Evolutionary conservation across 768 basidiomycete genomes (phyloP), one percentile per base, ranked within the genome.

Genomic region (Lanmaoa rubissima): DNA sequence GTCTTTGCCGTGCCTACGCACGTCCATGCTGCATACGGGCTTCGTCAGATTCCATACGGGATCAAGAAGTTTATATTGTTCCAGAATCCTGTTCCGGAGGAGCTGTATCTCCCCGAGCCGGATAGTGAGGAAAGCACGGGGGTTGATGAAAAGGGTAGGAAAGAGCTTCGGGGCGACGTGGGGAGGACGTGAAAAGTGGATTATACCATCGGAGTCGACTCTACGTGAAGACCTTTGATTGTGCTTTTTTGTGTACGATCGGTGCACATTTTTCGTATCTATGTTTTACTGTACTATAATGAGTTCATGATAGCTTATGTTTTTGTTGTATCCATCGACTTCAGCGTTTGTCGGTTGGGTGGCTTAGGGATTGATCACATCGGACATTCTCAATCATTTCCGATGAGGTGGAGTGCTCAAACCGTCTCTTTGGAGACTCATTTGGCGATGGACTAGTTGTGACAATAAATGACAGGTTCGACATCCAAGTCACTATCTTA

Each of bases 1-100:
- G 84, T 86, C 13, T 85, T 84, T 69, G 74, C 79, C 14, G 78
- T 88, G 1, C 81, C 84, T 4, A 75, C 81, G 17, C 66, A 63
- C 34, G 65, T 65, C 2, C 86, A 88, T 55, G 87, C 85, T 5
- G 72, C 78, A 4, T 86, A 87, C 65, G 83, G 84, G 60, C 58
- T 85, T 50, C 78, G 80, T 58, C 76, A 79, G 40, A 73, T 85
- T n/a, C 78, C 77, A 13, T 76, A 76, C 62, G 76, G 78, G 52
- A 76, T 85, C 72, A 82, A 78, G 65, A 82, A 77, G 61, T 75
- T 79, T 51, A 62, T 86, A 5, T 42, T 71, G 17, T 69, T 69
- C 59, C 70, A 73, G 54, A 63, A 71, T n/a, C 67, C 65, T 0
- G 13, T 24, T 0, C 54, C 67, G 4, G 70, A 69, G 50, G 55